Evolutionary conservation across 2,329 filamentous ascomycete genomes (phyloP), one percentile per base, ranked within the genome.

Genomic region (Graphiopsis chlorocephala): DNA sequence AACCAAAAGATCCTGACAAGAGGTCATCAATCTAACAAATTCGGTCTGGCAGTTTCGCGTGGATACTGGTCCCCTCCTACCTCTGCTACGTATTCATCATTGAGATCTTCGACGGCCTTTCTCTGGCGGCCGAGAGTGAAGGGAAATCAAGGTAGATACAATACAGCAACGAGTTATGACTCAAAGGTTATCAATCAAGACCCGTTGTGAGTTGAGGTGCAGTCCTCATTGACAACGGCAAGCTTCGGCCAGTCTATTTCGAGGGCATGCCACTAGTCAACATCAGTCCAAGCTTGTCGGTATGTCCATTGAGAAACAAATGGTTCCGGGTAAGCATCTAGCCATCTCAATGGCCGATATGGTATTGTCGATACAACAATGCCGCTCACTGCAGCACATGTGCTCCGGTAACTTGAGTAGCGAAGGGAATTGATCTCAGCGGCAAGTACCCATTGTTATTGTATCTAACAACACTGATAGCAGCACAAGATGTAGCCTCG

Each of bases 41-140:
- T 33, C 23, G 38, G 10, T 25, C 20, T 17, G 25, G 15, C 61
- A 89, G 86, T 74, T 86, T 85, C 38, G 77, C 85, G 8, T 91
- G 89, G 88, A 77, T 91, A 65, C 70, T 88, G 12, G 81, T 90
- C 50, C 87, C 88, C 1, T 72, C 78, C 0, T 90, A 90, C 69
- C 87, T 88, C 76, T 82, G 83, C 17, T 85, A 87, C 71, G 76
- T 84, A 10, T 85, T 88, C 65, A 86, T 84, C 10, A 73, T 74
- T 45, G 88, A 91, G 71, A 88, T 90, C 45, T 64, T 89, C n/a
- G 77, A 84, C 66, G 85, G 83, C 0, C 78, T 90, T 26, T 81
- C 84, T 25, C 74, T 79, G 48, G 82, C 82, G 33, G 72, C 78
- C 11, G 66, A 64, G 17, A 56, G 55, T 35, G 63, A 31, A 57